Evolutionary conservation across 352 stramenopile genomes (phyloP).

Genomic region (Globisporangium emineosum): DNA sequence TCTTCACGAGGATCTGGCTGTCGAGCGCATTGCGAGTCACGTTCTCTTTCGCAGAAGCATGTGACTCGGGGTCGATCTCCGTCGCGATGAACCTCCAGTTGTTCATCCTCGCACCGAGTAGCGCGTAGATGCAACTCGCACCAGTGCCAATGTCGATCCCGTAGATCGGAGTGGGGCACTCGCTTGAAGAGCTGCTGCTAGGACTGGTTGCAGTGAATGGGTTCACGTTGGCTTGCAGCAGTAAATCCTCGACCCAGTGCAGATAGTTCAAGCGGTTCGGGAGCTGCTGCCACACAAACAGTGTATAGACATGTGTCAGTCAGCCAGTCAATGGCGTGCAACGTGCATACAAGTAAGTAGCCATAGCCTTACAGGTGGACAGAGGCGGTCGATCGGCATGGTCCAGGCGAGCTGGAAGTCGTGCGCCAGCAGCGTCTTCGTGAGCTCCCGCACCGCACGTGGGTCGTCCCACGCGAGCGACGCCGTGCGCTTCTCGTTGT

Average conservation of each 20-base stretch:
- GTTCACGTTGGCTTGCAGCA: conserved; percentile 45
- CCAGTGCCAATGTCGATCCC: conserved; percentile 96
- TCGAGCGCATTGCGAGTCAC: conserved; percentile 86
- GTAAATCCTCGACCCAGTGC: conserved; percentile 93
- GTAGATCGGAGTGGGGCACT: conserved; percentile 18
- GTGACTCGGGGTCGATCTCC: conserved; percentile 91
- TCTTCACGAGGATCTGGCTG: conserved; percentile 50
- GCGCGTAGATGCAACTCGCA: conserved; percentile 94
- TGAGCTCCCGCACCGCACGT: conserved; percentile 80
- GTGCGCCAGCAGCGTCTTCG: conserved; percentile 87
- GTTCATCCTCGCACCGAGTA: conserved; percentile 88
- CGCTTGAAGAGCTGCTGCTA: neutral
- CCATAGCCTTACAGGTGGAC: conserved; percentile 83
- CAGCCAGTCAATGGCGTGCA: neutral
- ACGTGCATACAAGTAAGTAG: neutral
- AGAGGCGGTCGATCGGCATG: conserved; percentile 91
- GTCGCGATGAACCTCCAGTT: conserved; percentile 92
- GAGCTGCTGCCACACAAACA: conserved; percentile 33
- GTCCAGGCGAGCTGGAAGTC: conserved; percentile 91
- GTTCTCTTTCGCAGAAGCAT: conserved; percentile 82
- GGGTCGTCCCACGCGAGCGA: conserved; percentile 77
- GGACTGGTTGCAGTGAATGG: conserved; percentile 21
- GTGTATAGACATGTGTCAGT: neutral
- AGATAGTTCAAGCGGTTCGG: conserved; percentile 94
- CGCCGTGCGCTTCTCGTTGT: conserved; percentile 50